Percentiles rank a stretch among this genome's conserved stretches.
phyloP scores from a whole-genome alignment of 495 filamentous ascomycete genomes.

The Hypoxylon subgilvum region DNA sequence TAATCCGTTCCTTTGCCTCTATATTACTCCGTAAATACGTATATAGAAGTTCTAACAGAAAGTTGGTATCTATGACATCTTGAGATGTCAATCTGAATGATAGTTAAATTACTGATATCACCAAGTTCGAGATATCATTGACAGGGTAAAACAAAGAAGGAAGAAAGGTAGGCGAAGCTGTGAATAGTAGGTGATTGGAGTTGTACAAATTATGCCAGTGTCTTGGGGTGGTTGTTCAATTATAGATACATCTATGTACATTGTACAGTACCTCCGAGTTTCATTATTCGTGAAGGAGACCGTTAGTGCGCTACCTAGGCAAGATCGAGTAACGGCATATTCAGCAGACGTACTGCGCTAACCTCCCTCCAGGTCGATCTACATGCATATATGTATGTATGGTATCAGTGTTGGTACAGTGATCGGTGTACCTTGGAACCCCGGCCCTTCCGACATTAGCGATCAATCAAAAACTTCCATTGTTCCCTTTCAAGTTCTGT shows the following conservation, averaged over 20 bases:
- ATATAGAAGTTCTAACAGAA: too few relatives aligned
- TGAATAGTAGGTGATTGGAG: background rate
- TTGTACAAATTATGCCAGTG: constrained; percentile 29
- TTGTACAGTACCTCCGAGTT: too few relatives aligned
- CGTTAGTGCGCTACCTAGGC: constrained; percentile 10
- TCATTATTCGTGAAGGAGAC: too few relatives aligned
- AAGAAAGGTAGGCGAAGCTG: background rate
- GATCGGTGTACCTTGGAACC: constrained; percentile 31
- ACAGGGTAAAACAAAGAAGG: too few relatives aligned
- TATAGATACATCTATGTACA: background rate
- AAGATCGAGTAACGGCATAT: background rate
- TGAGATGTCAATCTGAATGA: too few relatives aligned
- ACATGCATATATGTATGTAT: too few relatives aligned
- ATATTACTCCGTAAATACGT: too few relatives aligned
- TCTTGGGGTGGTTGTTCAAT: constrained; percentile 21
- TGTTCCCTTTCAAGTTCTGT: constrained; percentile 43
- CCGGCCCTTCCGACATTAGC: constrained; percentile 34
- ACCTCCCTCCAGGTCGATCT: constrained; percentile 17
- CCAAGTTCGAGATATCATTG: too few relatives aligned
- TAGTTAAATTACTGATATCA: too few relatives aligned
- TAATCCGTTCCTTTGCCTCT: background rate
- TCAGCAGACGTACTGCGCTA: constrained; percentile 9
- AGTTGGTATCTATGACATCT: too few relatives aligned
- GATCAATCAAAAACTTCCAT: constrained; percentile 46
- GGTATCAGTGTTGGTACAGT: constrained; percentile 27